A percentile compares a stretch with the other conserved stretches of the same genome.
Conservation (phyloP, 768 basidiomycete species). For the Lactarius vividus region DNA sequence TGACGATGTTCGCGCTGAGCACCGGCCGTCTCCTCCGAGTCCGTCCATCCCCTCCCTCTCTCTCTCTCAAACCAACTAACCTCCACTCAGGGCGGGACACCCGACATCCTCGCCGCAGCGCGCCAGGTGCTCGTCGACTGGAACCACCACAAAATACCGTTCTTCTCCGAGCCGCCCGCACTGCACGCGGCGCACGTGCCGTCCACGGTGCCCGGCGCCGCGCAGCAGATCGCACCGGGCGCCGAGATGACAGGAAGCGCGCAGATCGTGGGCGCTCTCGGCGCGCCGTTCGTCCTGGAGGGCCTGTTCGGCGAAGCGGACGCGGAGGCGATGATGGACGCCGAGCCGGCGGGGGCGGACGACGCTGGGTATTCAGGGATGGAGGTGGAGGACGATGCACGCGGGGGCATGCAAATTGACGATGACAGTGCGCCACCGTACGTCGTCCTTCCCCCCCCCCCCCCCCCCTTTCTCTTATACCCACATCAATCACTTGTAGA, state of each 20-base stretch:
- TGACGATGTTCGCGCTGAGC: no score
- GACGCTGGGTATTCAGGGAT: slow-evolving; percentile 33
- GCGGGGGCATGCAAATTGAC: slow-evolving; percentile 16
- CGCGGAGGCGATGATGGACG: slow-evolving; percentile 64
- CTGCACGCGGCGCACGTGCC: slow-evolving; percentile 78
- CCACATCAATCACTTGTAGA: no score
- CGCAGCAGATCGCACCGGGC: slow-evolving; percentile 53
- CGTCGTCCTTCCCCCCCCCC: no score
- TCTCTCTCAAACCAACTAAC: background rate
- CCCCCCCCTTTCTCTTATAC: no score
- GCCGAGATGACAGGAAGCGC: slow-evolving; percentile 81
- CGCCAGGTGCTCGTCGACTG: slow-evolving; percentile 85
- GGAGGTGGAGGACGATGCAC: slow-evolving; percentile 17
- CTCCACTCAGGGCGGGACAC: slow-evolving; percentile 80
- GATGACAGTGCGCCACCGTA: background rate
- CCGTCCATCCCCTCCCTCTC: slow-evolving; percentile 9
- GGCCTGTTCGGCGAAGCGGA: slow-evolving; percentile 82
- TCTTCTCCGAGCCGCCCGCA: slow-evolving; percentile 74
- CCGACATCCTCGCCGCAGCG: slow-evolving; percentile 80
- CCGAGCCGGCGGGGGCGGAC: slow-evolving; percentile 25
- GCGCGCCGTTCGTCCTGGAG: slow-evolving; percentile 76
- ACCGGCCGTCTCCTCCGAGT: slow-evolving; percentile 49
- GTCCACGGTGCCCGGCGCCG: slow-evolving; percentile 37
- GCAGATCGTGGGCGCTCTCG: slow-evolving; percentile 67
- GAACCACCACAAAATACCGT: slow-evolving; percentile 96